Evolutionary conservation across 805 yeast species (phyloP), one percentile per base, ranked within the genome.

Genomic region (Saccharomycopsis capsularis): DNA sequence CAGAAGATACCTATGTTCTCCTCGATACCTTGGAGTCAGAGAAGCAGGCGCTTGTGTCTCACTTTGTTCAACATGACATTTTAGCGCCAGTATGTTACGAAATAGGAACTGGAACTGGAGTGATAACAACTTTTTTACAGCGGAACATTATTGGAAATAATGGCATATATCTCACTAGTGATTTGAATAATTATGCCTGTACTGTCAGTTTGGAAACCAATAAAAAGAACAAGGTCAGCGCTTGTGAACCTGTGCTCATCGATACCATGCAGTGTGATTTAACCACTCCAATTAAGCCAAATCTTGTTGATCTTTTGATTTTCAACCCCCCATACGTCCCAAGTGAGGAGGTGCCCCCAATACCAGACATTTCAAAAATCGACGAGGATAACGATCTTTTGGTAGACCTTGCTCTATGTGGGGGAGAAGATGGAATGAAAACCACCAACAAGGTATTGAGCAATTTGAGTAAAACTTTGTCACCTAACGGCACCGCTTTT

Each of bases 311-410:
- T 59, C 50, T 91, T 1, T 67, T 93, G 21, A 70, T 93, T 1
- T 93, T 93, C 66, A 93, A 93, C 60, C 99, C 99, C 0, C 99
- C 99, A 0, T 93, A 93, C 61, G 99, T 93, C 1, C 99, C 99
- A 0, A 86, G 91, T 1, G 89, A 81, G 51, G 60, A 59, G 0
- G 84, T 87, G 0, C 97, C 98, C 0, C 18, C 34, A 16, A 40
- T 58, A 6, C 22, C 19, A 9, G 25, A 32, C 6, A 6, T 15
- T 21, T 22, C n/a, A n/a, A 25, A 30, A 18, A 36, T 30, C 13
- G 36, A 30, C 22, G 39, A 42, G 13, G 19, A 18, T 15, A 80
- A 76, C 18, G 71, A 73, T 27, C 68, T 70, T 15, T 89, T 97
- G 96, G 69, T 93, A 0, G 96, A 91, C 61, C 65, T 91, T 48